Percentiles rank a stretch among this genome's conserved stretches.
Conservation (phyloP, 306 rosid genomes). For the Crotalaria pallida region DNA sequence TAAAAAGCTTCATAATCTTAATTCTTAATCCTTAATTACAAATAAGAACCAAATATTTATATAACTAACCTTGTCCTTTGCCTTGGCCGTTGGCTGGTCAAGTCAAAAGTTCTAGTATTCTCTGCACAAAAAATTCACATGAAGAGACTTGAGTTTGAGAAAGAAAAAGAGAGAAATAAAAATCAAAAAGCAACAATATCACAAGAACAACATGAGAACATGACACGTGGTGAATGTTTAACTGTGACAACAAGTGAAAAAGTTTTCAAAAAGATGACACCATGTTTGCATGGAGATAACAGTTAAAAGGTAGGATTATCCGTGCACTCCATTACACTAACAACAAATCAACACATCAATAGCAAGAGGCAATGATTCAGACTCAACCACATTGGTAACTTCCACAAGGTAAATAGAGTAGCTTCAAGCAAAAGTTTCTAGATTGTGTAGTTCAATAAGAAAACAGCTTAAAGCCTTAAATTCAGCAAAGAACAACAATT, state of each 20-base stretch:
- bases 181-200: slow-evolving; percentile 36
- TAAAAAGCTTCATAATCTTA: slow-evolving; percentile 6
- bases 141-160: slow-evolving; percentile 28
- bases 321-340: slow-evolving; percentile 30
- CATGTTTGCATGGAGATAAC: slow-evolving; percentile 29
- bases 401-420: slow-evolving; percentile 27
- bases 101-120: slow-evolving; percentile 39
- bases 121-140: slow-evolving; percentile 48
- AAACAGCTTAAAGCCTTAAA: slow-evolving; percentile 11
- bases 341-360: slow-evolving; percentile 14
- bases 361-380: slow-evolving; percentile 23
- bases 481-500: slow-evolving; percentile 20
- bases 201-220: slow-evolving; percentile 66
- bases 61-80: slow-evolving; percentile 48
- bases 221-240: slow-evolving; percentile 42
- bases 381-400: slow-evolving; percentile 1
- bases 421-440: slow-evolving; percentile 27
- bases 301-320: slow-evolving; percentile 20
- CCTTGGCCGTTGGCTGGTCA: slow-evolving; percentile 38
- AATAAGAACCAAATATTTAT: slow-evolving; percentile 15
- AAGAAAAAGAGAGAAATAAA: slow-evolving; percentile 24
- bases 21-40: slow-evolving; percentile 7
- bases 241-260: slow-evolving; percentile 32
- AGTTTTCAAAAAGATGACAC: slow-evolving; percentile 27
- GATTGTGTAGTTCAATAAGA: slow-evolving; percentile 20